These are phyloP conservation scores for Beauveria brongniartii DNA, from an alignment of 2,329 filamentous ascomycete genomes.

Conservation along the genomic window DNA sequence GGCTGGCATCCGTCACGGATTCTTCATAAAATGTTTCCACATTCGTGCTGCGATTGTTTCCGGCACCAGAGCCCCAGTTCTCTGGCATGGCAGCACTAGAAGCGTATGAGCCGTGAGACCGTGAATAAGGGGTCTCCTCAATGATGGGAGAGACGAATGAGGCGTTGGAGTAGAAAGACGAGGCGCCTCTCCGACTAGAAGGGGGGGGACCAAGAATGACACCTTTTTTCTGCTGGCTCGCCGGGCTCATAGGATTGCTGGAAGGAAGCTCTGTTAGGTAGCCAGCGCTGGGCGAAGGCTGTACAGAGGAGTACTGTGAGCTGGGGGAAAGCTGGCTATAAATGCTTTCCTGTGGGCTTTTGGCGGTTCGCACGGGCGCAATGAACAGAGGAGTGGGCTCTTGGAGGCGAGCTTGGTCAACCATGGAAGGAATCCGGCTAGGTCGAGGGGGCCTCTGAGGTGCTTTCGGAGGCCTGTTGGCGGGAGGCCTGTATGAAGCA, in stretches of 20 bases:
- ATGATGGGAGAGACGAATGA: conserved; percentile 69
- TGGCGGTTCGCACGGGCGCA: conserved; percentile 23
- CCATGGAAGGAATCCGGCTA: conserved; percentile 50
- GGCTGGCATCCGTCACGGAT: conserved; percentile 36
- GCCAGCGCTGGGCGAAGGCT: conserved; percentile 32
- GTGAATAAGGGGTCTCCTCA: conserved; percentile 55
- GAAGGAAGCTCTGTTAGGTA: conserved; percentile 53
- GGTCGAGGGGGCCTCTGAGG: conserved; percentile 54
- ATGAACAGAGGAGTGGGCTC: conserved; percentile 46
- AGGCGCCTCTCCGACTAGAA: conserved; percentile 50
- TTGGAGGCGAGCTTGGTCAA: conserved; percentile 48
- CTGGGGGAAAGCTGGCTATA: not conserved
- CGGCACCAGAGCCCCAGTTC: conserved; percentile 47
- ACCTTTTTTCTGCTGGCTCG: conserved; percentile 35
- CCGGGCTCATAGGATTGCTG: conserved; percentile 23
- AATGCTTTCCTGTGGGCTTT: conserved; percentile 26
- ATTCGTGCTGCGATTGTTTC: conserved; percentile 36
- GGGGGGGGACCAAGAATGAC: conserved; percentile 52
- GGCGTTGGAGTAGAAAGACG: conserved; percentile 56
- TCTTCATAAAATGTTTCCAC: conserved; percentile 45
- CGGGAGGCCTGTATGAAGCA: conserved; percentile 42
- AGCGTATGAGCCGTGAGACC: conserved; percentile 57
- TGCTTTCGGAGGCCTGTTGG: conserved; percentile 38
- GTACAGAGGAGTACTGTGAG: conserved; percentile 20
- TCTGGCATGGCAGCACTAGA: conserved; percentile 67